Base-by-base conservation (phyloP, 768 basidiomycete genomes). In the Chlorophyllum brunneum region DNA sequence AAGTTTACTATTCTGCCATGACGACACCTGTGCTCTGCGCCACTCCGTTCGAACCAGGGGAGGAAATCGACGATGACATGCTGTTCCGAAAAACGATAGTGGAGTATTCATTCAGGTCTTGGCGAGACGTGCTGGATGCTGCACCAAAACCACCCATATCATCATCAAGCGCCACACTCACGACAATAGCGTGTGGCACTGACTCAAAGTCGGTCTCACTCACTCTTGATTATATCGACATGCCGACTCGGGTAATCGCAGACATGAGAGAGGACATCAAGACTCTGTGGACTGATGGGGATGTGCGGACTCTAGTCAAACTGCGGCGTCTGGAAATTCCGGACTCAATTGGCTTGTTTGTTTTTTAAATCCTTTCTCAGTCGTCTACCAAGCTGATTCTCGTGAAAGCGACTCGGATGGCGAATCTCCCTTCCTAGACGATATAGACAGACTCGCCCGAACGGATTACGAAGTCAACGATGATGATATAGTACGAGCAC, bases 311-410 rank as follows among this genome's bases (percentile, higher is more conserved):
- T 4, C 70, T 80, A 18, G 59, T 88, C 30, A 72, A 67, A 50
- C 71, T 70, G 48, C 67, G 75, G 33, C 70, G 66, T 45, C 60
- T 86, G 18, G 71, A 74, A 23, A 65, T 87, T 29, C 79, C 81
- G 23, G 86, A 88, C 53, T 77, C 82, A 0, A 79, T 85, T 2
- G 80, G 79, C 47, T 88, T 89, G 86, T 87, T 62, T 59, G 85
- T 51, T 39, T n/a, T n/a, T n/a, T n/a, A n/a, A n/a, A n/a, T n/a
- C n/a, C 46, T 48, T 37, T 36, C 42, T 33, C 27, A 10, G 27
- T 20, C 27, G 10, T 38, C 55, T 33, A 3, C 48, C n/a, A 8
- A 27, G 52, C 22, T 18, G 15, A 48, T n/a, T 51, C 18, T 4
- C 15, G 5, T 23, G 11, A 13, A 10, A 47, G 45, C 11, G 45